These are phyloP conservation scores for Solanum ahanhuiri DNA, from an alignment of 257 asterid species.

Conservation along the genomic window DNA sequence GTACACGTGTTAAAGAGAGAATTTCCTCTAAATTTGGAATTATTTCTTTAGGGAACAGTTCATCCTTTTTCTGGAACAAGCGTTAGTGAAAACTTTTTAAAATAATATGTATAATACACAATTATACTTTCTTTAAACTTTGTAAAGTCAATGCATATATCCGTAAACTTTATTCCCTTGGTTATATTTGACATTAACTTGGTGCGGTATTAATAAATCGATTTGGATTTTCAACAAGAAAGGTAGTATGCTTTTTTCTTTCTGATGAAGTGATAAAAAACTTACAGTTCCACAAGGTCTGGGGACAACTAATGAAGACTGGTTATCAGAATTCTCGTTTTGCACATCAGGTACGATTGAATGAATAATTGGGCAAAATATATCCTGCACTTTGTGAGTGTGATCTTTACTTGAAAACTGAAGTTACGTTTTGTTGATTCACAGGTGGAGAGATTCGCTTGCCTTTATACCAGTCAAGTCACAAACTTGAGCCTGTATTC, in stretches of 20 bases:
- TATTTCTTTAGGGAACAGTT: background rate
- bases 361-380: background rate
- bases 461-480: conserved; percentile 88
- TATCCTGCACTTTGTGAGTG: background rate
- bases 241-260: background rate
- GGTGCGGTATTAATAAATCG: background rate
- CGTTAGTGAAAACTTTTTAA: background rate
- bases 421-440: background rate
- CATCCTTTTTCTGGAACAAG: background rate
- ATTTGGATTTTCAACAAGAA: background rate
- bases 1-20: conserved; percentile 15
- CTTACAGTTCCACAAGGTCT: conserved; percentile 81
- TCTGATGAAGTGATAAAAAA: background rate
- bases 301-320: conserved; percentile 99
- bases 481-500: conserved; percentile 76
- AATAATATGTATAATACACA: background rate
- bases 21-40: background rate
- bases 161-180: background rate
- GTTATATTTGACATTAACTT: background rate
- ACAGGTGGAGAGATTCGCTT: conserved; percentile 96
- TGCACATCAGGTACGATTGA: conserved; percentile 75
- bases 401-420: background rate
- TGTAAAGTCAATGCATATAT: background rate
- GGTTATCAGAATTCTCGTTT: conserved; percentile 97
- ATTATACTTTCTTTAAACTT: background rate